A percentile compares a stretch with the other conserved stretches of the same genome.
phyloP scores from a whole-genome alignment of 176 grass and related monocot species.

The Pontederia paniculata region DNA sequence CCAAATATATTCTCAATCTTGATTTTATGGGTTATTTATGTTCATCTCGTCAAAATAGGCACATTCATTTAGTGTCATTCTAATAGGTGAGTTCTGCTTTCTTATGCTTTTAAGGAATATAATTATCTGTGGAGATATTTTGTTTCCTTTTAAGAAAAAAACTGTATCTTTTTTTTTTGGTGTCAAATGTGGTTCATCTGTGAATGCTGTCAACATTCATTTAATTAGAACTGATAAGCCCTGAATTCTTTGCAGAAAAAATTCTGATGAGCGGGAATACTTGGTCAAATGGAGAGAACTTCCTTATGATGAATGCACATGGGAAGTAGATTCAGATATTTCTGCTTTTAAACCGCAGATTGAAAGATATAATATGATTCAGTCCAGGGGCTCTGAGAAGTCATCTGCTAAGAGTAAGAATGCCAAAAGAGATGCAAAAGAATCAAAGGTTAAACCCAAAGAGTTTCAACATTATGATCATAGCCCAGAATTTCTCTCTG shows the following conservation, averaged over 20 bases:
- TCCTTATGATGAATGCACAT: conserved; percentile 87
- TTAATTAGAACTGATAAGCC: neutral
- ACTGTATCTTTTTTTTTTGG: no score
- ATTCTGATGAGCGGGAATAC: conserved; percentile 36
- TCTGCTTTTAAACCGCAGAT: conserved; percentile 73
- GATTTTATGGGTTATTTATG: no score
- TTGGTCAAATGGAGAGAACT: conserved; percentile 99
- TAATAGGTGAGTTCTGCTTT: no score
- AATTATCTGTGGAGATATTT: no score
- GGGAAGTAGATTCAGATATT: conserved; percentile 80
- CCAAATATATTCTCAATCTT: neutral
- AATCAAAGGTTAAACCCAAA: conserved; percentile 3
- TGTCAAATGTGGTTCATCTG: no score
- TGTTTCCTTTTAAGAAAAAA: no score
- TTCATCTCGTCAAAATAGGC: no score
- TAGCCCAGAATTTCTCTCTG: conserved; percentile 67
- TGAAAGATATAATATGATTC: conserved; percentile 60
- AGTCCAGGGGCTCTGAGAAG: conserved; percentile 50
- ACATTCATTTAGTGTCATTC: no score
- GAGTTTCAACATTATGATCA: conserved; percentile 31
- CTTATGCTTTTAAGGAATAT: no score
- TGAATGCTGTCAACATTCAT: neutral
- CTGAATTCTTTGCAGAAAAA: conserved; percentile 34
- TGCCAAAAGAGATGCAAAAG: conserved; percentile 18
- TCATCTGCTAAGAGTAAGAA: conserved; percentile 38